phyloP scores from a whole-genome alignment of 352 stramenopile genomes.

The Phytophthora palmivora region DNA sequence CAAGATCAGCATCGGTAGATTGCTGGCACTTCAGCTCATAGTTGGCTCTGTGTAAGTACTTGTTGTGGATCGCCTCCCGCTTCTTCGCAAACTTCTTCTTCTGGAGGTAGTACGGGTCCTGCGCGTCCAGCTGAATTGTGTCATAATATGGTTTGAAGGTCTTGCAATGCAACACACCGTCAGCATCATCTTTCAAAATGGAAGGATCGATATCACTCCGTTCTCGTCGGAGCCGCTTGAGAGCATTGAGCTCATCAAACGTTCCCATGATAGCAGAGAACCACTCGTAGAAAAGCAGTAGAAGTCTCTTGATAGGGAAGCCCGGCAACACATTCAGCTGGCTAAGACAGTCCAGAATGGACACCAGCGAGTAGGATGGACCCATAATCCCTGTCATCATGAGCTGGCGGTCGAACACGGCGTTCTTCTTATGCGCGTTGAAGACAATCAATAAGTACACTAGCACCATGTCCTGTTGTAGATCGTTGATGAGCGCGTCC shows the following conservation, averaged over 20 bases:
- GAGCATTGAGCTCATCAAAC: conserved; percentile 53
- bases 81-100: conserved; percentile 77
- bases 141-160: conserved; percentile 70
- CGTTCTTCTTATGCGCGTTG: conserved; percentile 68
- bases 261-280: conserved; percentile 62
- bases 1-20: conserved; percentile 57
- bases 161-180: conserved; percentile 67
- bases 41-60: conserved; percentile 73
- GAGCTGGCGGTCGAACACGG: conserved; percentile 74
- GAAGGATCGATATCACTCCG: conserved; percentile 47
- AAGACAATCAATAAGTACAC: conserved; percentile 83
- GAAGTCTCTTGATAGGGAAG: conserved; percentile 81
- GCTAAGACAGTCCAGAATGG: conserved; percentile 77
- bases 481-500: conserved; percentile 63
- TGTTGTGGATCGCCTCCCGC: conserved; percentile 70
- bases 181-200: conserved; percentile 60
- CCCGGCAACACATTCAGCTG: conserved; percentile 75
- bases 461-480: conserved; percentile 83
- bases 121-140: conserved; percentile 51
- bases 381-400: conserved; percentile 65
- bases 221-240: conserved; percentile 60
- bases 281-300: conserved; percentile 81
- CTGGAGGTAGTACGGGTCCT: conserved; percentile 76
- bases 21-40: conserved; percentile 58
- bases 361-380: conserved; percentile 66